Evolutionary conservation across 257 asterid genomes (phyloP).

Genomic region (Solanum chiquidenum): DNA sequence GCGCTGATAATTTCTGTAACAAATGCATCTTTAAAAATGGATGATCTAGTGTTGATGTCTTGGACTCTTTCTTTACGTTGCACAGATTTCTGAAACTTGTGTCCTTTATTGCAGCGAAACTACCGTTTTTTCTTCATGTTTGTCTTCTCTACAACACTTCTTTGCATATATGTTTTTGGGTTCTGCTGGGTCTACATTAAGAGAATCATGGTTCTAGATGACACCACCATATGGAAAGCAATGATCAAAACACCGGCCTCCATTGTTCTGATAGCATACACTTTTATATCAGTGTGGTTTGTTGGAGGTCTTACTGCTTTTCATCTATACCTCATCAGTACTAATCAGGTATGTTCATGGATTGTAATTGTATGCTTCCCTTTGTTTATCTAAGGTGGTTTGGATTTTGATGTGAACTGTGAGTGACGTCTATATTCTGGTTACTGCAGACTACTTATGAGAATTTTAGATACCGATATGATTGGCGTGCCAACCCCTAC

Average conservation of each 20-base stretch:
- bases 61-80: not conserved
- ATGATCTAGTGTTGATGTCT: not conserved
- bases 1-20: not conserved
- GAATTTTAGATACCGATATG: constrained; percentile 90
- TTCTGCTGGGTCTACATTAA: constrained; percentile 92
- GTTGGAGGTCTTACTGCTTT: constrained; percentile 95
- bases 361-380: not conserved
- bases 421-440: not conserved
- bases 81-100: not conserved
- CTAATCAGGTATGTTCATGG: constrained; percentile 63
- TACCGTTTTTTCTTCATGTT: constrained; percentile 99
- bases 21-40: not conserved
- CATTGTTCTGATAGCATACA: constrained; percentile 76
- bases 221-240: constrained; percentile 74
- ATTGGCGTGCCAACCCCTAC: constrained; percentile 79
- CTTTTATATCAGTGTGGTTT: constrained; percentile 90
- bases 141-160: constrained; percentile 96
- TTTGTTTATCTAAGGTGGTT: not conserved
- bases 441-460: constrained; percentile 85
- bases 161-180: constrained; percentile 76
- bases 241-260: constrained; percentile 92
- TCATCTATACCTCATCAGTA: constrained; percentile 82
- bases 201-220: constrained; percentile 58
- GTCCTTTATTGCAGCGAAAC: constrained; percentile 62
- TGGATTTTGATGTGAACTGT: not conserved